phyloP scores from a whole-genome alignment of 164 flowering plant genomes.

The Dillenia suffruticosa region DNA sequence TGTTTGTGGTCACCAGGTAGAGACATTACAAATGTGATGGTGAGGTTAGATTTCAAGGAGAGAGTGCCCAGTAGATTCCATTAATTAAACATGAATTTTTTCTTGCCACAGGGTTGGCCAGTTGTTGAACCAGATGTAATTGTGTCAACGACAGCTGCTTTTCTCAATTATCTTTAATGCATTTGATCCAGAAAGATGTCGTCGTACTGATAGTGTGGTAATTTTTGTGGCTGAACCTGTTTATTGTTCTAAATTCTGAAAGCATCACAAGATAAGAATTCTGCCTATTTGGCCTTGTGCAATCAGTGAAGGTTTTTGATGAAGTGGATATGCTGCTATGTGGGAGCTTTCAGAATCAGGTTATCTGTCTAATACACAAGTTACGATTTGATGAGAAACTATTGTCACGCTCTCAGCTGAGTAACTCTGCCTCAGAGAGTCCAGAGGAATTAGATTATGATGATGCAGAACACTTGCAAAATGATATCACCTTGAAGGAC shows the following conservation, averaged over 20 bases:
- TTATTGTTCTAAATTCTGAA: too few relatives aligned
- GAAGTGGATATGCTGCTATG: conserved; percentile 96
- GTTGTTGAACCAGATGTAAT: conserved; percentile 59
- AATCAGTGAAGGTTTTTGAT: conserved; percentile 73
- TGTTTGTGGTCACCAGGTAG: conserved; percentile 82
- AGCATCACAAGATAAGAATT: too few relatives aligned
- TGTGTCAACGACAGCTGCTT: conserved; percentile 94
- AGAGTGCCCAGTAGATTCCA: too few relatives aligned
- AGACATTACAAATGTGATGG: not conserved
- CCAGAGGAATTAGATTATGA: conserved; percentile 24
- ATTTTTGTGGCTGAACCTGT: not conserved
- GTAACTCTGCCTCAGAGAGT: conserved; percentile 19
- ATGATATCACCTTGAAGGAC: conserved; percentile 24
- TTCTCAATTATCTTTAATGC: conserved; percentile 68
- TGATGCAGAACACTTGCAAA: conserved; percentile 29
- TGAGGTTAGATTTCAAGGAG: not conserved
- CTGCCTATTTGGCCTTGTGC: not conserved
- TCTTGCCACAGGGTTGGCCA: conserved; percentile 83
- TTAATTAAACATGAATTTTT: too few relatives aligned
- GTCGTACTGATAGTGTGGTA: conserved; percentile 77
- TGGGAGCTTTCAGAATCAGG: conserved; percentile 94
- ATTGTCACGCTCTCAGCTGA: conserved; percentile 36
- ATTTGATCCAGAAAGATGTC: conserved; percentile 55
- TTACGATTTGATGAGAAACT: conserved; percentile 88
- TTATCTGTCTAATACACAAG: conserved; percentile 83